Evolutionary conservation across 2,329 filamentous ascomycete genomes (phyloP).

Genomic region (Ilyonectria destructans): DNA sequence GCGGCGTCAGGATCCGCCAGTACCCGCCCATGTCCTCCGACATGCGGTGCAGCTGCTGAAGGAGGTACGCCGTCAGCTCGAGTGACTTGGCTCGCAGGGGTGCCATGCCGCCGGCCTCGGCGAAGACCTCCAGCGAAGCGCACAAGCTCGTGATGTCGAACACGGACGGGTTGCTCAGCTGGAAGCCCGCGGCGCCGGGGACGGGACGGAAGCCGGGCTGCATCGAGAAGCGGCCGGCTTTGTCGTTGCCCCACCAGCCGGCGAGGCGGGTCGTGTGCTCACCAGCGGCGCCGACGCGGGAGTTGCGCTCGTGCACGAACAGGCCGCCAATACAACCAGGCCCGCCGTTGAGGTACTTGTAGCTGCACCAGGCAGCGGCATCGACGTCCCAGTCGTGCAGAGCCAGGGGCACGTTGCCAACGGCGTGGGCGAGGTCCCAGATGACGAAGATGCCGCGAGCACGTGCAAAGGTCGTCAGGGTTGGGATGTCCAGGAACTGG

Average conservation of each 20-base stretch:
- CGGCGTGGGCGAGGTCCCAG: slow-evolving; percentile 89
- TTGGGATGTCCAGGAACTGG: slow-evolving; percentile 84
- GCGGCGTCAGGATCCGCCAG: slow-evolving; percentile 78
- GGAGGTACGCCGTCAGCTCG: slow-evolving; percentile 79
- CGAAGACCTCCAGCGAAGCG: slow-evolving; percentile 76
- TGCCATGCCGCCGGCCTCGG: slow-evolving; percentile 69
- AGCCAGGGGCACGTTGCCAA: slow-evolving; percentile 81
- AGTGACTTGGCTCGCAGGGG: slow-evolving; percentile 72
- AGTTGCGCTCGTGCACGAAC: slow-evolving; percentile 83
- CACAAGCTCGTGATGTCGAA: slow-evolving; percentile 81
- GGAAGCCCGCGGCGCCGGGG: slow-evolving; percentile 82
- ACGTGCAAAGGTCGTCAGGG: slow-evolving; percentile 83
- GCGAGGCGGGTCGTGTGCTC: slow-evolving; percentile 76
- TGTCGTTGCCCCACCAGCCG: slow-evolving; percentile 89
- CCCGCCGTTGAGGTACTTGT: slow-evolving; percentile 90
- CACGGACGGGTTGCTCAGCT: slow-evolving; percentile 82
- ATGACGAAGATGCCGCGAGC: slow-evolving; percentile 78
- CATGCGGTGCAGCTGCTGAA: slow-evolving; percentile 69
- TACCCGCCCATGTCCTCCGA: slow-evolving; percentile 46
- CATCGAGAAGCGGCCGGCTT: slow-evolving; percentile 82
- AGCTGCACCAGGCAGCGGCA: slow-evolving; percentile 90
- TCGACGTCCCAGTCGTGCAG: slow-evolving; percentile 90
- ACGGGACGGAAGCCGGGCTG: slow-evolving; percentile 82
- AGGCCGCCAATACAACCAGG: slow-evolving; percentile 84
- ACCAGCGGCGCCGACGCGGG: slow-evolving; percentile 61